A percentile compares a stretch with the other conserved stretches of the same genome.
Evolutionary conservation across 2,329 filamentous ascomycete genomes (phyloP).

Genomic region (Stenocarpella maydis): DNA sequence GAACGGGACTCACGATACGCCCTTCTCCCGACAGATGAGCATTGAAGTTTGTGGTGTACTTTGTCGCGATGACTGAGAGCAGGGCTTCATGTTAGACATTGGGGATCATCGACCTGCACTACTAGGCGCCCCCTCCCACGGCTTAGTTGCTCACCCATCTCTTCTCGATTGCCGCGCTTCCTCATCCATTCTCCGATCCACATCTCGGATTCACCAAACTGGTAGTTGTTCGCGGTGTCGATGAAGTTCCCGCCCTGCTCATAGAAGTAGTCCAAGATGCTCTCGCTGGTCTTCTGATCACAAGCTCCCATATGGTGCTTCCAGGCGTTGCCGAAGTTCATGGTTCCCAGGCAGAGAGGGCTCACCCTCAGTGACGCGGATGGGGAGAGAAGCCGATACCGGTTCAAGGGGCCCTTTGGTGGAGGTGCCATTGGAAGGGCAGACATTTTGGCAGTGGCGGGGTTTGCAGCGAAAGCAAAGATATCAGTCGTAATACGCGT

Average conservation of each 20-base stretch:
- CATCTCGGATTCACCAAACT: conserved; percentile 64
- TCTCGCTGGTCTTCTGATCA: conserved; percentile 67
- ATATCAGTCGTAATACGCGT: background rate
- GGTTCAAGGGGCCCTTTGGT: conserved; percentile 67
- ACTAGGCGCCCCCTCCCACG: background rate
- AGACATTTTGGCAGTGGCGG: conserved; percentile 40
- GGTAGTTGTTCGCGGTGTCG: conserved; percentile 76
- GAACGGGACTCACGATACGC: conserved; percentile 44
- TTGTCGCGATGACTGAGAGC: conserved; percentile 66
- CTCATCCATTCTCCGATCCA: conserved; percentile 79
- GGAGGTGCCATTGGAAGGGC: conserved; percentile 51
- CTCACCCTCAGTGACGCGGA: conserved; percentile 72
- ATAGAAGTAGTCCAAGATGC: conserved; percentile 72
- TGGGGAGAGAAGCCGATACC: conserved; percentile 72
- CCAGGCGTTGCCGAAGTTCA: conserved; percentile 64
- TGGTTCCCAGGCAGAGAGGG: conserved; percentile 68
- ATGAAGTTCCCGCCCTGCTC: conserved; percentile 76
- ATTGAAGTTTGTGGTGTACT: conserved; percentile 69
- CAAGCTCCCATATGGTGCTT: conserved; percentile 68
- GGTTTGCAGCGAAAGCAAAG: background rate
- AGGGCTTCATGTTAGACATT: conserved; percentile 44
- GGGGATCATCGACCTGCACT: background rate
- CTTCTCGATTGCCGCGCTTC: conserved; percentile 68
- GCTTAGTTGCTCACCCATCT: conserved; percentile 59
- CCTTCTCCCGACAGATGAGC: conserved; percentile 46